Percentiles rank a stretch among this genome's conserved stretches.
These are phyloP conservation scores for Heterobasidion occidentale DNA, from an alignment of 1,284 basidiomycete species.

Conservation along the genomic window DNA sequence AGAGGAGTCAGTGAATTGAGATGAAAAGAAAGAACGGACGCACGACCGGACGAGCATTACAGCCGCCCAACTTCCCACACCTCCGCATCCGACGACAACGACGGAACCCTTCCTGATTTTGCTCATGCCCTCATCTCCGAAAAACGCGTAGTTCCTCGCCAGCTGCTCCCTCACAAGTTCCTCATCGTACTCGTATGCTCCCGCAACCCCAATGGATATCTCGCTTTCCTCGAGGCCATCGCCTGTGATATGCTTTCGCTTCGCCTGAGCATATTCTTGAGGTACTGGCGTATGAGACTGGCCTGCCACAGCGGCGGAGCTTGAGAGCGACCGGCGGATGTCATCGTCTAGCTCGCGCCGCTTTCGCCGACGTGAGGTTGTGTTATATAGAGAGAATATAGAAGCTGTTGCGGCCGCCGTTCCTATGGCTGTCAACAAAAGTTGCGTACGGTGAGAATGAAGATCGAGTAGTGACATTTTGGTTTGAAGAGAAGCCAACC, in stretches of 20 bases:
- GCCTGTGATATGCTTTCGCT: not conserved
- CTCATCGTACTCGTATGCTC: slow-evolving; percentile 52
- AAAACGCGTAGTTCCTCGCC: slow-evolving; percentile 91
- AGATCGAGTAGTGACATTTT: slow-evolving; percentile 16
- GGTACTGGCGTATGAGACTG: slow-evolving; percentile 3
- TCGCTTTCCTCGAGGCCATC: slow-evolving; percentile 8
- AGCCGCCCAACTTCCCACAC: slow-evolving; percentile 93
- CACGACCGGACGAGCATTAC: slow-evolving; percentile 89
- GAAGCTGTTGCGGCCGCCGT: slow-evolving; percentile 55
- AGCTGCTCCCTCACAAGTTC: slow-evolving; percentile 79
- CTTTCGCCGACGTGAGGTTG: slow-evolving; percentile 37
- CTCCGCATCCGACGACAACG: slow-evolving; percentile 91
- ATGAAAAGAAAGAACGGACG: slow-evolving; percentile 22
- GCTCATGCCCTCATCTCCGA: slow-evolving; percentile 86
- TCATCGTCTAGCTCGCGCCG: slow-evolving; percentile 51
- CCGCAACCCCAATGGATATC: slow-evolving; percentile 1
- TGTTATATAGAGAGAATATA: slow-evolving; percentile 47
- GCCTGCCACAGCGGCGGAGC: not conserved
- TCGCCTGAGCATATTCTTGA: not conserved
- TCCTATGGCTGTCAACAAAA: slow-evolving; percentile 53
- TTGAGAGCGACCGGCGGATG: slow-evolving; percentile 39
- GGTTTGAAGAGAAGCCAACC: not conserved
- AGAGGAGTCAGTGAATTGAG: not conserved
- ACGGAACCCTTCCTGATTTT: slow-evolving; percentile 74
- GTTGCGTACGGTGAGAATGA: slow-evolving; percentile 42